phyloP scores from a whole-genome alignment of 192 early-diverging fungal genomes.

The Coemansia sp. region DNA sequence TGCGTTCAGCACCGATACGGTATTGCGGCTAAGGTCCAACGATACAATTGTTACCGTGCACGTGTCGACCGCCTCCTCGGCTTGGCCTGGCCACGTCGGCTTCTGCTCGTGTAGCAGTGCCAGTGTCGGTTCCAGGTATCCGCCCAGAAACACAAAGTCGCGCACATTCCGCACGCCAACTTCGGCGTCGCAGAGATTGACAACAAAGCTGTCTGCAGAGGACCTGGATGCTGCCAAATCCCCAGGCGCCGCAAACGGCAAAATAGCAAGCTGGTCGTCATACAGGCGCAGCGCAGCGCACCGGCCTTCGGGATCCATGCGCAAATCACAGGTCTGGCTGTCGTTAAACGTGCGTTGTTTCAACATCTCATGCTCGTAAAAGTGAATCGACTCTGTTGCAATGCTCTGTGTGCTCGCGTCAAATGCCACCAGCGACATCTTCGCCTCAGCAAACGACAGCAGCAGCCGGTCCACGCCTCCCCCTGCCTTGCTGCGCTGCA shows the following conservation, averaged over 20 bases:
- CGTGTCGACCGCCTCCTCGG: conserved; percentile 58
- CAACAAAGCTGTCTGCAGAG: conserved; percentile 70
- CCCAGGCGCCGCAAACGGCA: conserved; percentile 80
- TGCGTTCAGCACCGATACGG: conserved; percentile 80
- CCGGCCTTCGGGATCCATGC: conserved; percentile 81
- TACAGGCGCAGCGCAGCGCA: conserved; percentile 90
- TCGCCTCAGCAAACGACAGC: conserved; percentile 47
- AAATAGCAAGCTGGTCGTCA: conserved; percentile 81
- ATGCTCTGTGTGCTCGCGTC: conserved; percentile 69
- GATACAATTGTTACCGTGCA: conserved; percentile 80
- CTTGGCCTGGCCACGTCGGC: conserved; percentile 85
- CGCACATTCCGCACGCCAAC: conserved; percentile 71
- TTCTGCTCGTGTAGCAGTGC: conserved; percentile 87
- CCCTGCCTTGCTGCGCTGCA: conserved; percentile 20
- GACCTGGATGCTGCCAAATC: conserved; percentile 53
- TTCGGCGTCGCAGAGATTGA: conserved; percentile 61
- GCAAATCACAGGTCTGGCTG: conserved; percentile 37
- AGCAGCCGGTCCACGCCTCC: conserved; percentile 33
- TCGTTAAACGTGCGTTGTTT: conserved; percentile 61
- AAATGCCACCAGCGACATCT: conserved; percentile 93
- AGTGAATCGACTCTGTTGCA: conserved; percentile 94
- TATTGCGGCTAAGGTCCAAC: conserved; percentile 70
- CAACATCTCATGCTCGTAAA: conserved; percentile 91
- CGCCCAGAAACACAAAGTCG: conserved; percentile 88
- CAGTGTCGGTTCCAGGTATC: conserved; percentile 91